Evolutionary conservation across 2,329 filamentous ascomycete species (phyloP).

Genomic region (Cladosporium sp.): DNA sequence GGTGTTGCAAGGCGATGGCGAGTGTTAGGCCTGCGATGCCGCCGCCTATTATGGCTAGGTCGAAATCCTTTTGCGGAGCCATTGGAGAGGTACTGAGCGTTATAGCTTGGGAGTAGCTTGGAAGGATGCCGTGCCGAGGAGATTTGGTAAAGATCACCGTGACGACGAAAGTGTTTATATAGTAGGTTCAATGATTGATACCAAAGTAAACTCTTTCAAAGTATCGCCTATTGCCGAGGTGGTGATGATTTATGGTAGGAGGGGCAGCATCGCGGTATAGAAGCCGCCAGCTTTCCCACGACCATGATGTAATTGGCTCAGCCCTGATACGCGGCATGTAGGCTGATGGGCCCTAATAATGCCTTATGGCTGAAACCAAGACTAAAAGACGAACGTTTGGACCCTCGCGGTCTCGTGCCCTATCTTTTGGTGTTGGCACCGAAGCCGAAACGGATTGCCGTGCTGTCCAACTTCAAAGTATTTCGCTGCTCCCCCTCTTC

Average conservation of each 20-base stretch:
- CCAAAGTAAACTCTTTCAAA: background rate
- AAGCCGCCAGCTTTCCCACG: background rate
- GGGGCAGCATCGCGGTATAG: background rate
- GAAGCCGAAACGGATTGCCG: no score
- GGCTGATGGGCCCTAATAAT: no score
- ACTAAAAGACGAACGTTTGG: no score
- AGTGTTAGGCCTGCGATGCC: constrained; percentile 53
- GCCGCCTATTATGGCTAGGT: constrained; percentile 45
- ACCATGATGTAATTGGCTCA: background rate
- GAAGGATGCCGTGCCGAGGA: background rate
- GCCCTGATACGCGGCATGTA: background rate
- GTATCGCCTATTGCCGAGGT: background rate
- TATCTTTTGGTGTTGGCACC: no score
- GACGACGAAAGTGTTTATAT: no score
- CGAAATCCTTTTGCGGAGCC: constrained; percentile 12
- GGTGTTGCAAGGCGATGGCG: constrained; percentile 45
- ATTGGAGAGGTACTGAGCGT: background rate
- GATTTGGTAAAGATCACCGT: background rate
- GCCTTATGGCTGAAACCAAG: no score
- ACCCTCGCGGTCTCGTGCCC: no score
- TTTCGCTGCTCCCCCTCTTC: no score
- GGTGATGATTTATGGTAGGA: background rate
- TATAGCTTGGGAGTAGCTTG: no score
- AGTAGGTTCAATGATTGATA: background rate
- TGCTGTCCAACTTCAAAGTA: no score